Evolutionary conservation across 2,329 filamentous ascomycete species (phyloP).

Genomic region (Colletotrichum cuscutae): DNA sequence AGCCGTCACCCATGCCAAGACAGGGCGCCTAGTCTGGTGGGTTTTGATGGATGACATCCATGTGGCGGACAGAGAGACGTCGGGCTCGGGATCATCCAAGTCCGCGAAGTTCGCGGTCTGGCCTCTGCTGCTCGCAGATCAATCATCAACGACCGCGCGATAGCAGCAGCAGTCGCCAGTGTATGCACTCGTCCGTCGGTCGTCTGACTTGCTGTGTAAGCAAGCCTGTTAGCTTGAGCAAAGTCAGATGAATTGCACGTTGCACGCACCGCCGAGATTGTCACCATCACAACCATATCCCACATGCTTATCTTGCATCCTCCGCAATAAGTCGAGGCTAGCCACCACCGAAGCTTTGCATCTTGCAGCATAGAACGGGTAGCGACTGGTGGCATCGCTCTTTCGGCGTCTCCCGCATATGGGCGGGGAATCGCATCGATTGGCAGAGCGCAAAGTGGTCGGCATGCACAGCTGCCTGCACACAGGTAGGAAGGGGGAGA

Average conservation of each 20-base stretch:
- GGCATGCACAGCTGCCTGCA: background rate
- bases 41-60: background rate
- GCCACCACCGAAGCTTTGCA: conserved; percentile 8
- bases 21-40: background rate
- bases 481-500: background rate
- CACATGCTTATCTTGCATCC: conserved; percentile 19
- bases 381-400: background rate
- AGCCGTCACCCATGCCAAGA: conserved; percentile 13
- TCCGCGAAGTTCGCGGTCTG: conserved; percentile 13
- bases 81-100: conserved; percentile 31
- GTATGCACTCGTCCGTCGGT: conserved; percentile 5
- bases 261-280: conserved; percentile 13
- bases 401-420: conserved; percentile 12
- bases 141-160: conserved; percentile 5
- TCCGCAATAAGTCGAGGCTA: conserved; percentile 9
- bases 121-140: conserved; percentile 28
- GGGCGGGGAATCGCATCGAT: background rate
- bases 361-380: conserved; percentile 7
- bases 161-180: background rate
- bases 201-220: conserved; percentile 29
- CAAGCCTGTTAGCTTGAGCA: background rate
- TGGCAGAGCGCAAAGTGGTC: conserved; percentile 8
- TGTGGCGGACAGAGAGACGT: conserved; percentile 15
- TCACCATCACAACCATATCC: conserved; percentile 25
- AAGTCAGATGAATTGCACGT: background rate